Evolutionary conservation across 805 yeast species (phyloP).

Genomic region (Kazachstania psychrophila): DNA sequence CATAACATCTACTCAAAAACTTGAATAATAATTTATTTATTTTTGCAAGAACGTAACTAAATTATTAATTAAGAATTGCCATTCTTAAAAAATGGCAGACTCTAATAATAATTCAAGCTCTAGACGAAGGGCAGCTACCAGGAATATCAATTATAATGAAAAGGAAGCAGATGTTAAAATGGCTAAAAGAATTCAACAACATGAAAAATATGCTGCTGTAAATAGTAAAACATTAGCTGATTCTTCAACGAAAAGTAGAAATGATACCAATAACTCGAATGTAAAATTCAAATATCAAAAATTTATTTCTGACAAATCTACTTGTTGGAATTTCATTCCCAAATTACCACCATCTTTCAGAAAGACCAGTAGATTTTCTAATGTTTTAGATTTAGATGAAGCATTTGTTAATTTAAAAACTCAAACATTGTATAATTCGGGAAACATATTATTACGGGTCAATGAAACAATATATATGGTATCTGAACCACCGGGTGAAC

Average conservation of each 20-base stretch:
- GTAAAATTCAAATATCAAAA: conserved; percentile 15
- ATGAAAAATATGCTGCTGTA: conserved; percentile 8
- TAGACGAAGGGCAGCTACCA: conserved; percentile 13
- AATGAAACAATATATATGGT: conserved; percentile 70
- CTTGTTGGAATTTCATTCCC: conserved; percentile 27
- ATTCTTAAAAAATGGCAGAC: conserved; percentile 1
- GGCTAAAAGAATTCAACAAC: conserved; percentile 13
- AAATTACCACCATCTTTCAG: conserved; percentile 25
- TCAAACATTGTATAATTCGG: conserved; percentile 19
- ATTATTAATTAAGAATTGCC: not conserved
- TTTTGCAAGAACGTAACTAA: not conserved
- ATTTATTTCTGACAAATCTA: conserved; percentile 17
- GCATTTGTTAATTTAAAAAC: conserved; percentile 29
- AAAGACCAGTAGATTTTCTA: conserved; percentile 29
- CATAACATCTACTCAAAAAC: no score
- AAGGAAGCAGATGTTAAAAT: conserved; percentile 21
- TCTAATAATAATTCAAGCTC: not conserved
- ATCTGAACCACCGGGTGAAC: conserved; percentile 90
- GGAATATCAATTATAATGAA: conserved; percentile 23
- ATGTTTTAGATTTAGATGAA: conserved; percentile 32
- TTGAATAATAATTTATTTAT: not conserved
- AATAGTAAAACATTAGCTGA: no score
- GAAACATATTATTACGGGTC: conserved; percentile 17
- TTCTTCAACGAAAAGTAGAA: not conserved
- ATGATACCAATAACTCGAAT: no score